phyloP scores from a whole-genome alignment of 148 eudicot genomes.

The Rheum nobile region DNA sequence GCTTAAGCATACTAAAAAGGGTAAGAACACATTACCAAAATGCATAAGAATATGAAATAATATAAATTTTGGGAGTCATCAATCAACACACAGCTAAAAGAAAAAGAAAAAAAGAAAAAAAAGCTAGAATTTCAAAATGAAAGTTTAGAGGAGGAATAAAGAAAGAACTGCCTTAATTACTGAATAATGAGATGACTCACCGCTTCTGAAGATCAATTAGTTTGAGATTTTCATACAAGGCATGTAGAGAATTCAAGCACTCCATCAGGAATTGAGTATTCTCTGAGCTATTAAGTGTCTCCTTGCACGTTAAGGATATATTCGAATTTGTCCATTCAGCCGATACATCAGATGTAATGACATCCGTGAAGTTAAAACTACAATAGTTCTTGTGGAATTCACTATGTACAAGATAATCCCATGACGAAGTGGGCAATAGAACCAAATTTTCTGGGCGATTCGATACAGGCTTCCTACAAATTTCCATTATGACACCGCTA shows the following conservation, averaged over 20 bases:
- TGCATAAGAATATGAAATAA: not conserved
- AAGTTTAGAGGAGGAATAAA: not conserved
- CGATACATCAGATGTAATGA: slow-evolving; percentile 20
- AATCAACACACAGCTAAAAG: not conserved
- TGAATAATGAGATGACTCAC: slow-evolving; percentile 20
- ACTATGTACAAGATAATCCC: slow-evolving; percentile 81
- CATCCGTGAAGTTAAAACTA: slow-evolving; percentile 20
- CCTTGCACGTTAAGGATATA: slow-evolving; percentile 19
- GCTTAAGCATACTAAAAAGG: not conserved
- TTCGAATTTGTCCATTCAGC: slow-evolving; percentile 19
- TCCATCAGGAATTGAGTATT: slow-evolving; percentile 39
- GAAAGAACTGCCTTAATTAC: not conserved
- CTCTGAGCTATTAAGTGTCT: slow-evolving; percentile 16
- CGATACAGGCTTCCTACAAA: slow-evolving; percentile 31
- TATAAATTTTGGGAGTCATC: not conserved
- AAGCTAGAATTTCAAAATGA: not conserved
- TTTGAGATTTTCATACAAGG: slow-evolving; percentile 89
- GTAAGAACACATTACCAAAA: not conserved
- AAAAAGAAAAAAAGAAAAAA: not conserved
- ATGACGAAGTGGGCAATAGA: slow-evolving; percentile 39
- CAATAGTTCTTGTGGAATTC: slow-evolving; percentile 54
- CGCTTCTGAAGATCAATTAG: slow-evolving; percentile 70
- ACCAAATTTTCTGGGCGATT: slow-evolving; percentile 15
- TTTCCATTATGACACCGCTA: slow-evolving; percentile 34
- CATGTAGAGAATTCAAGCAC: slow-evolving; percentile 75